Conservation (phyloP, 2,329 filamentous ascomycete species). For the Immersiporthe knoxdaviesiana region DNA sequence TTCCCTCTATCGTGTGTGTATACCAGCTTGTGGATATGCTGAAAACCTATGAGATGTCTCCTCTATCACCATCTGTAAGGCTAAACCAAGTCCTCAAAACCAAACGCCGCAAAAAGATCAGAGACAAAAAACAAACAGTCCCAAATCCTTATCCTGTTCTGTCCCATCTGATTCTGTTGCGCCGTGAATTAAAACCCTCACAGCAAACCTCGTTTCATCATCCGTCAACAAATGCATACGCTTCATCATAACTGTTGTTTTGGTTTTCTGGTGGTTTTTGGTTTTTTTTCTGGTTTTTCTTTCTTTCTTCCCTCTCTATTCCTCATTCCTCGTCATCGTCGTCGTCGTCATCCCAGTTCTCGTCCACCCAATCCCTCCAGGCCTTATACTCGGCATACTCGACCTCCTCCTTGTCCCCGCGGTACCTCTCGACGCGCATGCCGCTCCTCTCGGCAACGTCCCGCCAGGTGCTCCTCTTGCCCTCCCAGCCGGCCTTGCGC, state of each 20-base stretch:
- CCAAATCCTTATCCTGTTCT: not conserved
- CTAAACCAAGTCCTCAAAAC: not conserved
- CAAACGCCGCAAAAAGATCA: not conserved
- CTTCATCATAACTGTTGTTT: not conserved
- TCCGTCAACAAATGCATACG: not conserved
- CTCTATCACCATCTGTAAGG: not conserved
- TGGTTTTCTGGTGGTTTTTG: too few species aligned
- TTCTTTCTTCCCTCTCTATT: not conserved
- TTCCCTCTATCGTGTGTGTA: not conserved
- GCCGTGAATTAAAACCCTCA: not conserved
- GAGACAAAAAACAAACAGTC: not conserved
- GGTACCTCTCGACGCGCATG: slow-evolving; percentile 80
- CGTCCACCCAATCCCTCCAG: slow-evolving; percentile 75
- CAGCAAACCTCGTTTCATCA: not conserved
- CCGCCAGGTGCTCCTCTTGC: slow-evolving; percentile 77
- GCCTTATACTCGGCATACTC: slow-evolving; percentile 74
- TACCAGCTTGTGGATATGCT: not conserved
- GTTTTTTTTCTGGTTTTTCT: too few species aligned
- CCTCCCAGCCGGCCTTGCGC: slow-evolving; percentile 92
- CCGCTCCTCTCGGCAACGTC: slow-evolving; percentile 59
- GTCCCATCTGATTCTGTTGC: not conserved
- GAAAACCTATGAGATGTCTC: not conserved
- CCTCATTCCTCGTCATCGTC: not conserved
- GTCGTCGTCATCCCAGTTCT: slow-evolving; percentile 31
- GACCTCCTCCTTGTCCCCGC: slow-evolving; percentile 77